Conservation (phyloP, 1,139 yeast genomes). For the Williopsis jadinii region DNA sequence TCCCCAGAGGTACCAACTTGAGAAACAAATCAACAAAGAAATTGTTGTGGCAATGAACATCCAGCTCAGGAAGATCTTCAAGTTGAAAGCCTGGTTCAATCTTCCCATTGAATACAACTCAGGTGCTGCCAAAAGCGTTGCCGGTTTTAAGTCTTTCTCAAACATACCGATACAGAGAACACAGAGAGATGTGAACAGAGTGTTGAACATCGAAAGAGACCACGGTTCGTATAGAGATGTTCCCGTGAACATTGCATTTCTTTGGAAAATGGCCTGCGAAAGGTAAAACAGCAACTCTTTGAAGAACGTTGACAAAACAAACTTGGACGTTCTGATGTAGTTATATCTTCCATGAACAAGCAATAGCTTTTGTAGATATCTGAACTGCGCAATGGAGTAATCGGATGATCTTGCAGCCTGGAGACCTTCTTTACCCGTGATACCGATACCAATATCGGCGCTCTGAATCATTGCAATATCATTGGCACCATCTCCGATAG, state of each 20-base stretch:
- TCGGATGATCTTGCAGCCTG: slow-evolving; percentile 97
- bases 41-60: slow-evolving; percentile 69
- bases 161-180: slow-evolving; percentile 93
- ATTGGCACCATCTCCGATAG: slow-evolving; percentile 99
- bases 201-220: slow-evolving; percentile 96
- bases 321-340: slow-evolving; percentile 85
- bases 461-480: slow-evolving; percentile 99
- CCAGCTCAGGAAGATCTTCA: slow-evolving; percentile 69
- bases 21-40: slow-evolving; percentile 64
- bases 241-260: slow-evolving; percentile 86
- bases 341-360: slow-evolving; percentile 96
- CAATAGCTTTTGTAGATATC: slow-evolving; percentile 71
- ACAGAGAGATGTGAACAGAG: slow-evolving; percentile 88
- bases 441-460: slow-evolving; percentile 97
- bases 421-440: slow-evolving; percentile 92
- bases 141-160: slow-evolving; percentile 83
- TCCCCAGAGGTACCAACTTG: slow-evolving; percentile 65
- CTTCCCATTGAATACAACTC: slow-evolving; percentile 81
- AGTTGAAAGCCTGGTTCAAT: slow-evolving; percentile 65
- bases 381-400: slow-evolving; percentile 91
- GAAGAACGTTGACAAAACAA: slow-evolving; percentile 89
- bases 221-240: slow-evolving; percentile 90
- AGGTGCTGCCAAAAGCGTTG: slow-evolving; percentile 87
- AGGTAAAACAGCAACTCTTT: slow-evolving; percentile 86
- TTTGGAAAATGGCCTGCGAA: slow-evolving; percentile 82